These are phyloP conservation scores for Daldinia vernicosa DNA, from an alignment of 495 filamentous ascomycete species.

Conservation along the genomic window DNA sequence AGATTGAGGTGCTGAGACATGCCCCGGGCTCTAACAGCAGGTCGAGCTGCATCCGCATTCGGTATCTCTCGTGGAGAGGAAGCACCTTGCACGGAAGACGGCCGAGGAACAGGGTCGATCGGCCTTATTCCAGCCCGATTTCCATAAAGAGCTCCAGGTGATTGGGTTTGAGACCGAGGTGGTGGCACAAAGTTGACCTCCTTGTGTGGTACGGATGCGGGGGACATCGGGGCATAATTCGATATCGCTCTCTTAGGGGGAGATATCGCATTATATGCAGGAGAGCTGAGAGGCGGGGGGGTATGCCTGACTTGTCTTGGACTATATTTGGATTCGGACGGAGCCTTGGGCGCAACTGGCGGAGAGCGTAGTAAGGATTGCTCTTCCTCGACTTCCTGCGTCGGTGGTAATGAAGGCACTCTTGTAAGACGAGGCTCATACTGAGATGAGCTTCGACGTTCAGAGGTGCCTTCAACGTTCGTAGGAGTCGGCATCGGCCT, in stretches of 20 bases:
- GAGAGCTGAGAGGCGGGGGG: conserved; percentile 54
- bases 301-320: conserved; percentile 49
- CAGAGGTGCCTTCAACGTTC: conserved; percentile 47
- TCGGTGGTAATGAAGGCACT: conserved; percentile 60
- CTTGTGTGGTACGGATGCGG: conserved; percentile 42
- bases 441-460: conserved; percentile 57
- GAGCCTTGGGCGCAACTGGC: conserved; percentile 32
- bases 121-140: conserved; percentile 55
- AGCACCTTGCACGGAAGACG: conserved; percentile 72
- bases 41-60: conserved; percentile 35
- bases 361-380: conserved; percentile 46
- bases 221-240: conserved; percentile 55
- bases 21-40: conserved; percentile 46
- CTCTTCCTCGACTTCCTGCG: conserved; percentile 63
- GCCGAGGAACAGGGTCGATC: conserved; percentile 67
- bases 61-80: conserved; percentile 57
- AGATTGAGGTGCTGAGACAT: conserved; percentile 55
- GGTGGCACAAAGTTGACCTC: conserved; percentile 62
- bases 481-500: conserved; percentile 43
- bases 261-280: conserved; percentile 52
- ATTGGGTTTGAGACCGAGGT: conserved; percentile 85
- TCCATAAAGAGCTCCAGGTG: conserved; percentile 70
- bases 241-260: conserved; percentile 63
- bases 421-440: conserved; percentile 57
- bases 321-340: conserved; percentile 47